A percentile compares a stretch with the other conserved stretches of the same genome.
Evolutionary conservation across 73 alveolate species (phyloP).

Genomic region (Paramecium sexaurelia): DNA sequence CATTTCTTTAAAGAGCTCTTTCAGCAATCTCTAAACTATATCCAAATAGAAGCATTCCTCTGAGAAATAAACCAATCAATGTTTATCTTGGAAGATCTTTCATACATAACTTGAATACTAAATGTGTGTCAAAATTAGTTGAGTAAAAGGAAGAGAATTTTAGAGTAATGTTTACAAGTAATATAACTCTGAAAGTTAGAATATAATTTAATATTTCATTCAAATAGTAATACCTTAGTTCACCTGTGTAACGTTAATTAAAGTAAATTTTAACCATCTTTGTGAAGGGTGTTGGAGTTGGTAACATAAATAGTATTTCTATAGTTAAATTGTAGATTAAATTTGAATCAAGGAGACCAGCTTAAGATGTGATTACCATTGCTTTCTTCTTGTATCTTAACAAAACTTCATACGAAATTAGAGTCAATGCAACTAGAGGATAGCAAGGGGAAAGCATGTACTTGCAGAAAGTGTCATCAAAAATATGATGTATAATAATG

Average conservation of each 20-base stretch:
- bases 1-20: not conserved
- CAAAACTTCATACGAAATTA: not conserved
- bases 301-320: not conserved
- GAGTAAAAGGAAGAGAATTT: constrained; percentile 6
- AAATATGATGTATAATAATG: not conserved
- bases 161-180: not conserved
- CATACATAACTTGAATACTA: not conserved
- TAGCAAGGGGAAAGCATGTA: not conserved
- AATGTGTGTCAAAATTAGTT: not conserved
- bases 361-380: not conserved
- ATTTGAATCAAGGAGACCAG: not conserved
- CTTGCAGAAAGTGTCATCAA: not conserved
- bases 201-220: constrained; percentile 19
- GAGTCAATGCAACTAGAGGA: not conserved
- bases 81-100: constrained; percentile 3
- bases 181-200: not conserved
- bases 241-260: not conserved
- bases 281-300: constrained; percentile 36
- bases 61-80: not conserved
- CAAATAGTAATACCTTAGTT: not conserved
- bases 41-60: constrained; percentile 14
- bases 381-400: constrained; percentile 3
- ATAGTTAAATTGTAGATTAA: not conserved
- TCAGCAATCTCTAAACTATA: constrained; percentile 29
- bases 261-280: not conserved